These are phyloP conservation scores for Aureobasidium sp. DNA, from an alignment of 2,329 filamentous ascomycete genomes.

Conservation along the genomic window DNA sequence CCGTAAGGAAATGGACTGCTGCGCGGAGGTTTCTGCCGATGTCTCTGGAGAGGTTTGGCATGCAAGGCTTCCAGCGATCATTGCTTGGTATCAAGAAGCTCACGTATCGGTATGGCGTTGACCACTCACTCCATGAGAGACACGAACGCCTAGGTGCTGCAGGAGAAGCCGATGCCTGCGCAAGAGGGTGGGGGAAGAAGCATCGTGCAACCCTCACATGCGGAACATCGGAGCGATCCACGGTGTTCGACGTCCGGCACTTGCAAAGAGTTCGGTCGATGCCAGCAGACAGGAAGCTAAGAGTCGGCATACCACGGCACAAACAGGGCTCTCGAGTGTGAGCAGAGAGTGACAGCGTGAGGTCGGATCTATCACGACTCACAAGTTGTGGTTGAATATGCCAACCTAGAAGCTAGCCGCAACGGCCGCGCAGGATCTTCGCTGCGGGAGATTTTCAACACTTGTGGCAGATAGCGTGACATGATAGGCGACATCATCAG, in stretches of 20 bases:
- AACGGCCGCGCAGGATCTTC: conserved; percentile 4
- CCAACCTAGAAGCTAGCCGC: neutral
- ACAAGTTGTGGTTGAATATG: neutral
- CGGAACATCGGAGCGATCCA: neutral
- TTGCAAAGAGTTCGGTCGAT: neutral
- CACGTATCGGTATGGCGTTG: neutral
- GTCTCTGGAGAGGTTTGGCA: neutral
- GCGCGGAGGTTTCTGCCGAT: neutral
- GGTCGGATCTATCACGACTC: neutral
- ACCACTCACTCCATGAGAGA: neutral
- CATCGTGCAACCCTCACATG: neutral
- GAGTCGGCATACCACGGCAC: neutral
- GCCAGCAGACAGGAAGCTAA: neutral
- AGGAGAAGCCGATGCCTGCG: neutral
- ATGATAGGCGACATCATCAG: neutral
- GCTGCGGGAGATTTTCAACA: neutral
- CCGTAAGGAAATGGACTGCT: neutral
- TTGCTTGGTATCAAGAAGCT: too few relatives aligned
- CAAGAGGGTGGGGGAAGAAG: neutral
- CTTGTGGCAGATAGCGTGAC: neutral
- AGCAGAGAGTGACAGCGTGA: neutral
- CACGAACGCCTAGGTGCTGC: neutral
- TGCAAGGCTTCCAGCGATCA: neutral
- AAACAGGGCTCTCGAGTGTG: neutral
- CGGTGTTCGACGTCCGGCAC: neutral